Evolutionary conservation across 495 filamentous ascomycete genomes (phyloP).

Genomic region (Thozetella sp.): DNA sequence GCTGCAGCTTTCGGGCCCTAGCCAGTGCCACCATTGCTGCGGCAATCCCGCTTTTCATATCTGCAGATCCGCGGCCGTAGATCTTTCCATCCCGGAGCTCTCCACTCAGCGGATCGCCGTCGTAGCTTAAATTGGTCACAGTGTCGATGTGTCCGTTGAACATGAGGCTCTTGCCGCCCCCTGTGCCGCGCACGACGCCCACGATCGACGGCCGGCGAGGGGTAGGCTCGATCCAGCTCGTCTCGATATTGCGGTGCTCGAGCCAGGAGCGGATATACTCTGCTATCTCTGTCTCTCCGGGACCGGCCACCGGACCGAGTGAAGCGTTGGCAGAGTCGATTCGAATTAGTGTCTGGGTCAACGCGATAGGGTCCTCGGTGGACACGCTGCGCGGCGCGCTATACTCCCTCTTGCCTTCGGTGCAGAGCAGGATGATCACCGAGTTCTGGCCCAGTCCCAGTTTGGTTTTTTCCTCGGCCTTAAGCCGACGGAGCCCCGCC

Average conservation of each 20-base stretch:
- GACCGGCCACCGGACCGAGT: constrained; percentile 33
- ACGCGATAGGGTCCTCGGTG: constrained; percentile 29
- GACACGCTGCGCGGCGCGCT: constrained; percentile 22
- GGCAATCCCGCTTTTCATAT: constrained; percentile 52
- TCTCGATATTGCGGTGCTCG: constrained; percentile 45
- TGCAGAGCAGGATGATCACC: constrained; percentile 50
- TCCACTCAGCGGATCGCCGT: constrained; percentile 40
- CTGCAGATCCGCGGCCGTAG: constrained; percentile 41
- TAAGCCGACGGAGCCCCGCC: constrained; percentile 54
- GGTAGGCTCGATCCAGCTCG: constrained; percentile 40
- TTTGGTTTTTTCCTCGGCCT: constrained; percentile 18
- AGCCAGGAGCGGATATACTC: constrained; percentile 45
- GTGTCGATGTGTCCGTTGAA: constrained; percentile 54
- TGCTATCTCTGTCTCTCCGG: constrained; percentile 41
- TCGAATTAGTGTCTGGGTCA: constrained; percentile 38
- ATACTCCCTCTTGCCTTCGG: constrained; percentile 29
- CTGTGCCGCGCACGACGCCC: constrained; percentile 40
- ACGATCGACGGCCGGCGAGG: constrained; percentile 46
- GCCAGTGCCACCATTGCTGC: constrained; percentile 36
- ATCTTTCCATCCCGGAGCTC: constrained; percentile 34
- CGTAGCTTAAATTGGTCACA: constrained; percentile 43
- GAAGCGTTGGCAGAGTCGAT: constrained; percentile 49
- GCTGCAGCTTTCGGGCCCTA: constrained; percentile 24
- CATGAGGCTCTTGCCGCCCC: constrained; percentile 47
- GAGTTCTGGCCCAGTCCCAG: constrained; percentile 41